Evolutionary conservation across 805 yeast species (phyloP).

Genomic region (Zygoascus flipseniorum): DNA sequence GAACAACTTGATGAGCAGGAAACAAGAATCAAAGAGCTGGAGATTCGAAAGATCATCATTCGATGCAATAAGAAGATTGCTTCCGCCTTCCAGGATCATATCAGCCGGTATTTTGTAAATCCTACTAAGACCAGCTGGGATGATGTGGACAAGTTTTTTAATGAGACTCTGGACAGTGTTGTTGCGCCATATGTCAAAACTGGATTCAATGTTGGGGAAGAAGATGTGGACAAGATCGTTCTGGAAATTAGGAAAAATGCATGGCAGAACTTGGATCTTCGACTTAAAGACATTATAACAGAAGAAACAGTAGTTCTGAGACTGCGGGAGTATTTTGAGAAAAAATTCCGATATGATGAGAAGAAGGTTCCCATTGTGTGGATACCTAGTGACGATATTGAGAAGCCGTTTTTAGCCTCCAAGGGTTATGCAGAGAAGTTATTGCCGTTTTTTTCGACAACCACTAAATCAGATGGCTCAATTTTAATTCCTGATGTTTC

Average conservation of each 20-base stretch:
- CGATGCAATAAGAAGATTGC: conserved; percentile 20
- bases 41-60: conserved; percentile 35
- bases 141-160: conserved; percentile 38
- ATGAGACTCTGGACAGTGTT: conserved; percentile 25
- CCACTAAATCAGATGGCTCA: conserved; percentile 38
- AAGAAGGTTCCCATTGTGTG: conserved; percentile 77
- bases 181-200: conserved; percentile 29
- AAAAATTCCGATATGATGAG: conserved; percentile 70
- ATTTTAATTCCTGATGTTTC: conserved; percentile 55
- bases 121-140: conserved; percentile 59
- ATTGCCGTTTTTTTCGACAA: conserved; percentile 52
- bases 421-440: conserved; percentile 46
- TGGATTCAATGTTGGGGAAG: conserved; percentile 19
- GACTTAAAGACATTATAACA: conserved; percentile 52
- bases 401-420: conserved; percentile 52
- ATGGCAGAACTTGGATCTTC: conserved; percentile 57
- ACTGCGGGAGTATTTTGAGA: conserved; percentile 75
- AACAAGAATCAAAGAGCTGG: conserved; percentile 28
- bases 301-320: conserved; percentile 59
- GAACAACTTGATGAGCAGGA: conserved; percentile 30
- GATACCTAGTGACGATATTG: conserved; percentile 67
- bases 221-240: conserved; percentile 35
- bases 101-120: conserved; percentile 38
- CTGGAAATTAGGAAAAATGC: conserved; percentile 42
- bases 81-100: conserved; percentile 31